Base-by-base conservation (phyloP, 2,329 filamentous ascomycete species). In the Esteya vermicola region DNA sequence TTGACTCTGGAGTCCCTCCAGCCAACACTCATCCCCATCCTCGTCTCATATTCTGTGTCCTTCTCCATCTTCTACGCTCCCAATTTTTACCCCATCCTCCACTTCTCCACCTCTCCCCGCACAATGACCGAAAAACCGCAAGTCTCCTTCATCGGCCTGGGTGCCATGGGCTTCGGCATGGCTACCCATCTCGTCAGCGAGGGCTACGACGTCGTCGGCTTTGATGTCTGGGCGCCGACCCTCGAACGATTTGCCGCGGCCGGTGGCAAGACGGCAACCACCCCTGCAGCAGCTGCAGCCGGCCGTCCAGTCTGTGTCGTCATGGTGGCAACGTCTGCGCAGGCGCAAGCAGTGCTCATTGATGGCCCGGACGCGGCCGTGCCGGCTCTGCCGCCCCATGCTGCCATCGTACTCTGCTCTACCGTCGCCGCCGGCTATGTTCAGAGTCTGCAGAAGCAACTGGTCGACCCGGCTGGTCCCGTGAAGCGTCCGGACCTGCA, bases 101-200 rank as follows among this genome's bases (percentile, higher is more conserved):
- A 39, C 12, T 13, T 4, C 16, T 19, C 9, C 31, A 33, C 10
- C 16, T 23, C 14, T 16, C 48, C 7, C 64, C 63, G 45, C 56
- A 57, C 4, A 52, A 56, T 4, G n/a, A n/a, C n/a, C n/a, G n/a
- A n/a, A n/a, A n/a, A n/a, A n/a, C n/a, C n/a, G n/a, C 28, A 31
- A 31, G 48, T 82, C 40, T 70, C 74, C 47, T 84, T 85, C 58
- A 77, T 81, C 47, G 81, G 81, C 63, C 76, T 86, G 4, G 81
- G 81, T 42, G 81, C 81, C 58, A 85, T 85, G 81, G 81, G 81
- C 53, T 81, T 84, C 55, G 81, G 81, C 54, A 85, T 86, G 81
- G 81, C 81, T 47, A 81, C 73, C 44, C 70, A 85, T 53, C 70
- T 86, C 34, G 64, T 85, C 50, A 74, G 75, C 48, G 61, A 71